Evolutionary conservation across 352 stramenopile genomes (phyloP).

Genomic region (Thraustotheca clavata): DNA sequence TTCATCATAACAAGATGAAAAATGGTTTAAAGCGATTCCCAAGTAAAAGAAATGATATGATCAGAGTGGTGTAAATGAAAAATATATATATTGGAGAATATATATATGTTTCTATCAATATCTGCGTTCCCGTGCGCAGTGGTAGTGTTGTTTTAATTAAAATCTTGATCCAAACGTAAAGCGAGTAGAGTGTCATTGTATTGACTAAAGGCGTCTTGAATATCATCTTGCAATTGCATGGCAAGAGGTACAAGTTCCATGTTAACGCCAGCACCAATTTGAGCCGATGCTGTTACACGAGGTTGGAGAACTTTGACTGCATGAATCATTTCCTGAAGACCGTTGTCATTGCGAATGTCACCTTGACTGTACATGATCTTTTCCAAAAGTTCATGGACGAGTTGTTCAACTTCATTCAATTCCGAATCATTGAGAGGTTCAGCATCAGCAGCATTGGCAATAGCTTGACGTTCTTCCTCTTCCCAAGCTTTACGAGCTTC

Average conservation of each 20-base stretch:
- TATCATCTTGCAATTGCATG: slow-evolving; percentile 87
- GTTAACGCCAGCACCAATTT: slow-evolving; percentile 84
- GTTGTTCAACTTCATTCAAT: slow-evolving; percentile 81
- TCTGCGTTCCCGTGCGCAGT: background rate
- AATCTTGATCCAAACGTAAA: slow-evolving; percentile 74
- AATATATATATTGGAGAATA: background rate
- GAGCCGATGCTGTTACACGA: slow-evolving; percentile 66
- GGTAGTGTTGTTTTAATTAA: slow-evolving; percentile 38
- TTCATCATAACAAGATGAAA: no score
- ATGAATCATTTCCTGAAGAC: slow-evolving; percentile 87
- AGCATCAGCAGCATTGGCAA: slow-evolving; percentile 76
- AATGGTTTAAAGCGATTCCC: no score
- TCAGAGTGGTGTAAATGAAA: no score
- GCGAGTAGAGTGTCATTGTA: slow-evolving; percentile 86
- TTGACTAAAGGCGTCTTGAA: slow-evolving; percentile 86
- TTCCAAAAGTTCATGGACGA: slow-evolving; percentile 80
- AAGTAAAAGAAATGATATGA: no score
- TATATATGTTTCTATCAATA: no score
- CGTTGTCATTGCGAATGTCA: slow-evolving; percentile 80
- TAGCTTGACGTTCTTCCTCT: slow-evolving; percentile 77
- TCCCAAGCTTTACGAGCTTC: slow-evolving; percentile 83
- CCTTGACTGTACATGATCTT: slow-evolving; percentile 85
- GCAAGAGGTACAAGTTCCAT: slow-evolving; percentile 80
- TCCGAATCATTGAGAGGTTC: slow-evolving; percentile 82
- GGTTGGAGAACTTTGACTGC: slow-evolving; percentile 81